These are phyloP conservation scores for Leishmania lainsoni DNA, from an alignment of 208 protist species.

Conservation along the genomic window DNA sequence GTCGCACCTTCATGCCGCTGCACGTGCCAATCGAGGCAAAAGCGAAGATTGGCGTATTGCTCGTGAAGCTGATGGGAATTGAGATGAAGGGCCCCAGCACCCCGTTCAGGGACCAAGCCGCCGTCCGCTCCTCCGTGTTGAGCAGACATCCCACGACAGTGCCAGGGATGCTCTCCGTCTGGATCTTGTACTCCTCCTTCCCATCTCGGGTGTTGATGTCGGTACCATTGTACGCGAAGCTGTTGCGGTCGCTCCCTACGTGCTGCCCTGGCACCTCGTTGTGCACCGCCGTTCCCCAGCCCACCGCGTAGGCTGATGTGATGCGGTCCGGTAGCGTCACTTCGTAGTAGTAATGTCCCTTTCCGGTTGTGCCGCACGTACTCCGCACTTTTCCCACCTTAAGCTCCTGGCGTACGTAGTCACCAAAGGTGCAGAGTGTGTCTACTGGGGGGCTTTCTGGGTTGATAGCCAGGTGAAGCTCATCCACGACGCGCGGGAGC, in stretches of 20 bases:
- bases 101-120: slow-evolving; percentile 89
- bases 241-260: slow-evolving; percentile 84
- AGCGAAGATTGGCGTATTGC: slow-evolving; percentile 55
- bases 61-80: slow-evolving; percentile 59
- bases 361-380: slow-evolving; percentile 35
- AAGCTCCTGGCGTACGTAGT: slow-evolving; percentile 65
- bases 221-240: slow-evolving; percentile 86
- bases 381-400: slow-evolving; percentile 90
- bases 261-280: slow-evolving; percentile 83
- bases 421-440: slow-evolving; percentile 78
- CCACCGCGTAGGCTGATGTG: slow-evolving; percentile 75
- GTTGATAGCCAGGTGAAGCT: slow-evolving; percentile 30
- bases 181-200: slow-evolving; percentile 86
- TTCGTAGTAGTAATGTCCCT: slow-evolving; percentile 89
- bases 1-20: slow-evolving; percentile 73
- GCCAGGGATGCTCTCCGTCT: slow-evolving; percentile 44
- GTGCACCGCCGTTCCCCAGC: slow-evolving; percentile 85
- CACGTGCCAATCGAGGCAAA: slow-evolving; percentile 87
- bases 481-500: slow-evolving; percentile 76
- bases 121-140: slow-evolving; percentile 72
- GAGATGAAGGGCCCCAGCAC: slow-evolving; percentile 69
- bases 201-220: slow-evolving; percentile 63
- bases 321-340: slow-evolving; percentile 77
- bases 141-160: slow-evolving; percentile 86
- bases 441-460: slow-evolving; percentile 33